A percentile compares a stretch with the other conserved stretches of the same genome.
Conservation (phyloP, 768 basidiomycete species). For the Tephrocybe sp. region DNA sequence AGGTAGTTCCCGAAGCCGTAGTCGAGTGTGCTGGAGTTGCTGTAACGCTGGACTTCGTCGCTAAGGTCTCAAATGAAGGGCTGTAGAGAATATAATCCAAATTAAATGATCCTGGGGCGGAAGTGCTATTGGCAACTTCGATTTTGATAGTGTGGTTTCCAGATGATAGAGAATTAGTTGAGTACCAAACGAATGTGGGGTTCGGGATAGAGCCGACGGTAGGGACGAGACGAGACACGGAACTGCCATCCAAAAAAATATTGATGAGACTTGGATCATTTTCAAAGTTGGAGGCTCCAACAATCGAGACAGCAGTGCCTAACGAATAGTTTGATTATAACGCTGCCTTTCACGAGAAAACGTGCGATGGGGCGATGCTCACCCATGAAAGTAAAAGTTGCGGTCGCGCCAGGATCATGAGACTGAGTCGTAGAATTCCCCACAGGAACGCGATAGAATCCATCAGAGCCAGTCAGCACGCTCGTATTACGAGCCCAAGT, state of each 20-base stretch:
- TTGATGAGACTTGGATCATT: too few relatives aligned
- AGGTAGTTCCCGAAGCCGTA: too few relatives aligned
- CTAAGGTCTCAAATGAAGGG: background rate
- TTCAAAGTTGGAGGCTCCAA: too few relatives aligned
- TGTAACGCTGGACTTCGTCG: background rate
- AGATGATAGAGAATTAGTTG: background rate
- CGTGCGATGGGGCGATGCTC: too few relatives aligned
- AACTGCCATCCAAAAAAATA: too few relatives aligned
- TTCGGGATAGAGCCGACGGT: background rate
- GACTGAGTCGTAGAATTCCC: background rate
- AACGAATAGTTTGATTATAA: too few relatives aligned
- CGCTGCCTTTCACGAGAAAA: too few relatives aligned
- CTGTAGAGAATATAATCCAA: background rate
- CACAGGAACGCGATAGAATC: background rate
- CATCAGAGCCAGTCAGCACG: background rate
- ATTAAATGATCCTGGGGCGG: background rate
- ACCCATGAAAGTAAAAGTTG: too few relatives aligned
- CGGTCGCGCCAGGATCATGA: too few relatives aligned
- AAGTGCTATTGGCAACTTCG: background rate
- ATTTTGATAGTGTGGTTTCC: background rate
- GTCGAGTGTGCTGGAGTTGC: background rate
- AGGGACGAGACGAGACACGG: rapidly evolving
- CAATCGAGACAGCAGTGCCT: too few relatives aligned
- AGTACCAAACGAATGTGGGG: too few relatives aligned
- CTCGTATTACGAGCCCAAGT: background rate